Evolutionary conservation across 352 stramenopile genomes (phyloP).

Genomic region (Plasmopara viticola): DNA sequence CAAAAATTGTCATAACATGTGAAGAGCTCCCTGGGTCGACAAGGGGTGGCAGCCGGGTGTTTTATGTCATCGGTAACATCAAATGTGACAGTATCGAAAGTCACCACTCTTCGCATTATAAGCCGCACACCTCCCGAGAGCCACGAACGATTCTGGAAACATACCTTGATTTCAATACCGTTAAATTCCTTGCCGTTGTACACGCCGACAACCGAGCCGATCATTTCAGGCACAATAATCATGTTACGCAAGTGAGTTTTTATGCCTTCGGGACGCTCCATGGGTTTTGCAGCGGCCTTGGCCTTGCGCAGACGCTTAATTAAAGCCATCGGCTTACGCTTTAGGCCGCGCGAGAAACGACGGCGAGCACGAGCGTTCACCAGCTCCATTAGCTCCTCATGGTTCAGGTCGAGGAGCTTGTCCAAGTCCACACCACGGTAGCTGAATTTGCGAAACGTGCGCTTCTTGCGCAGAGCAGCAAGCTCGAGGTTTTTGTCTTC

Average conservation of each 20-base stretch:
- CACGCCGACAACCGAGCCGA: conserved; percentile 98
- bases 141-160: conserved; percentile 76
- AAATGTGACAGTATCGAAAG: neutral
- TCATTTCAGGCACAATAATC: conserved; percentile 99
- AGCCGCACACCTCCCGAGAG: conserved; percentile 77
- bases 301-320: conserved; percentile 99
- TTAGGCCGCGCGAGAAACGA: conserved; percentile 98
- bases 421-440: conserved; percentile 99
- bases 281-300: conserved; percentile 95
- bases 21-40: conserved; percentile 74
- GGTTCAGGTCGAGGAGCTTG: conserved; percentile 98
- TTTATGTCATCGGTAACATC: neutral
- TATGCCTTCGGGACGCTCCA: conserved; percentile 97
- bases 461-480: conserved; percentile 99
- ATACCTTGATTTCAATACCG: conserved; percentile 99
- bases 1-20: no score
- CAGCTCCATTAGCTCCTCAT: conserved; percentile 99
- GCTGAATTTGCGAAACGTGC: conserved; percentile 99
- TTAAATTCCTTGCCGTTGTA: conserved; percentile 99
- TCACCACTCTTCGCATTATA: conserved; percentile 67
- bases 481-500: conserved; percentile 71
- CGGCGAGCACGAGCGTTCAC: conserved; percentile 93
- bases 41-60: conserved; percentile 55
- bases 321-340: conserved; percentile 99
- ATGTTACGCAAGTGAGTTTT: conserved; percentile 99